A percentile compares a stretch with the other conserved stretches of the same genome.
Conservation (phyloP, 1,284 basidiomycete species). For the Inonotus obliquus region DNA sequence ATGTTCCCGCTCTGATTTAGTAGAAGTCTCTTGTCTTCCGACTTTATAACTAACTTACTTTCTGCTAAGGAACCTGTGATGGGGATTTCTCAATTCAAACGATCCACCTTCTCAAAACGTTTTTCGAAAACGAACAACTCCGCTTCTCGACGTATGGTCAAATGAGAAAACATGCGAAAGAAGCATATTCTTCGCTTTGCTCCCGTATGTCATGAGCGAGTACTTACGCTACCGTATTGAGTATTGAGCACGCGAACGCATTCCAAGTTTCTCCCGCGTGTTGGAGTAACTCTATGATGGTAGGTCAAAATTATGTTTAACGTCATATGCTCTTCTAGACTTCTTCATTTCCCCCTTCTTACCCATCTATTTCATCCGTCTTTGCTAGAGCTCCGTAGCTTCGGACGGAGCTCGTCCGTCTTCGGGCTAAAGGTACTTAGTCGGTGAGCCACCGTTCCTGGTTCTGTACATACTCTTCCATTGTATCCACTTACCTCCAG, state of each 20-base stretch:
- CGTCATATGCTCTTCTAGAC: neutral
- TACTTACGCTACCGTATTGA: too few species aligned
- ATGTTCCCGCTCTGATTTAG: neutral
- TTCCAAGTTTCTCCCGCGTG: neutral
- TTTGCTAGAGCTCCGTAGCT: too few species aligned
- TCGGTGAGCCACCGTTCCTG: too few species aligned
- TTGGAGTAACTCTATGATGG: neutral
- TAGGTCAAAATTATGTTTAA: neutral
- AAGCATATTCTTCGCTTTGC: neutral
- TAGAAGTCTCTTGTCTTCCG: neutral
- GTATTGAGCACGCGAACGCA: too few species aligned
- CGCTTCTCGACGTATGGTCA: neutral
- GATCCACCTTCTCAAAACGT: too few species aligned
- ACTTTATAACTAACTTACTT: neutral
- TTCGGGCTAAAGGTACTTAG: too few species aligned
- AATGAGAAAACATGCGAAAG: neutral
- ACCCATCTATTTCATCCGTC: too few species aligned
- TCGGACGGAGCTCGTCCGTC: too few species aligned
- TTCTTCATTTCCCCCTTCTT: neutral
- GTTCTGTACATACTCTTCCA: too few species aligned
- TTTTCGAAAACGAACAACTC: neutral
- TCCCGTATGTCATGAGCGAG: too few species aligned
- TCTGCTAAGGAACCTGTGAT: neutral
- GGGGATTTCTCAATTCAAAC: too few species aligned
- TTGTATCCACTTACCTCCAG: too few species aligned